Conservation (phyloP, 306 rosid genomes). For the Prunus kanzakura region DNA sequence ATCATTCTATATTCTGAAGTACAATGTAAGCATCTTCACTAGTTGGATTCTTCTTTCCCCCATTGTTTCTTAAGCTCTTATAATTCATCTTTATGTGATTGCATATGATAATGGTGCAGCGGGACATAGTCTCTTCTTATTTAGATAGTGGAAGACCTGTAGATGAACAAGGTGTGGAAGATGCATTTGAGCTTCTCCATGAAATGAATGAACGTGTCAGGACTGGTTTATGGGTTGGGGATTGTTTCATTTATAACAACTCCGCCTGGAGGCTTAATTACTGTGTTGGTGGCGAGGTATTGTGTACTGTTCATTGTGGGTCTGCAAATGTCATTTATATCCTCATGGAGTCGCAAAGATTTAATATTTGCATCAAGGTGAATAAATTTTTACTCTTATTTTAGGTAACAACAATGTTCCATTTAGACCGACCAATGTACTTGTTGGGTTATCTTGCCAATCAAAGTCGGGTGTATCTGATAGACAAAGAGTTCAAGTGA, state of each 20-base stretch:
- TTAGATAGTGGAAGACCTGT: constrained; percentile 79
- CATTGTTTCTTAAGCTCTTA: neutral
- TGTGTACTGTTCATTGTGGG: constrained; percentile 8
- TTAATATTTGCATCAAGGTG: constrained; percentile 4
- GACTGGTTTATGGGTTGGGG: constrained; percentile 99
- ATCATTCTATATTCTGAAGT: constrained; percentile 91
- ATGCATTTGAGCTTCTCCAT: constrained; percentile 96
- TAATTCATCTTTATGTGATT: constrained; percentile 5
- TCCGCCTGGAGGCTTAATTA: constrained; percentile 97
- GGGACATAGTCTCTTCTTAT: constrained; percentile 83
- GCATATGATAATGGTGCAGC: constrained; percentile 53
- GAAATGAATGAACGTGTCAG: constrained; percentile 93
- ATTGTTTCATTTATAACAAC: constrained; percentile 96
- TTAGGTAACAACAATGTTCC: constrained; percentile 98
- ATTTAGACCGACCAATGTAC: constrained; percentile 99
- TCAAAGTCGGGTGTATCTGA: constrained; percentile 91
- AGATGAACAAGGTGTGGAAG: constrained; percentile 97
- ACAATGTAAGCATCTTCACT: constrained; percentile 66
- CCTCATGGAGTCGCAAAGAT: constrained; percentile 15
- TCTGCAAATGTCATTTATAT: neutral
- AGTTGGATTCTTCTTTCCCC: constrained; percentile 4
- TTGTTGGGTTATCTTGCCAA: constrained; percentile 96
- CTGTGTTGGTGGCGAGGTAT: constrained; percentile 99
- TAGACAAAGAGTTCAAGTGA: constrained; percentile 99
- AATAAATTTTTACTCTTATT: constrained; percentile 30